Evolutionary conservation across 2,329 filamentous ascomycete genomes (phyloP).

Genomic region (Camptophora hylomeconis): DNA sequence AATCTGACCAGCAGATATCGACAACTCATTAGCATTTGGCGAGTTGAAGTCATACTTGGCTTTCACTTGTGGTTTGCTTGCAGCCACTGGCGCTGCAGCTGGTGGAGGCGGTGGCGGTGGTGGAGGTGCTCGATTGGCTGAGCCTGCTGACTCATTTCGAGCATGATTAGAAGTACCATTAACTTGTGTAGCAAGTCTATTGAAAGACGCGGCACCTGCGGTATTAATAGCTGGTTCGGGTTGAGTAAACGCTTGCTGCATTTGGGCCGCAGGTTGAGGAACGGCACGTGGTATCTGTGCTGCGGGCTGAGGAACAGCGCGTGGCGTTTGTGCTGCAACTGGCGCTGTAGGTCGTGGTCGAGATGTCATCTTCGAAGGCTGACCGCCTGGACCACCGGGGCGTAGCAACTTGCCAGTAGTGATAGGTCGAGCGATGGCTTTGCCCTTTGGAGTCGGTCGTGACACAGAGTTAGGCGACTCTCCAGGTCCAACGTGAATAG

Average conservation of each 20-base stretch:
- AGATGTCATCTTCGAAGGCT: slow-evolving; percentile 57
- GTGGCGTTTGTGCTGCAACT: slow-evolving; percentile 7
- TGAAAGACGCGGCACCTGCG: slow-evolving; percentile 21
- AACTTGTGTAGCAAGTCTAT: slow-evolving; percentile 19
- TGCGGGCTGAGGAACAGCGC: slow-evolving; percentile 25
- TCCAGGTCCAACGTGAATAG: slow-evolving; percentile 73
- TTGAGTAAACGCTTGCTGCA: too few relatives aligned
- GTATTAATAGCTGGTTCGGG: slow-evolving; percentile 21
- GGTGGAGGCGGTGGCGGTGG: slow-evolving; percentile 55
- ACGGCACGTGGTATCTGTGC: slow-evolving; percentile 20
- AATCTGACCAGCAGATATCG: slow-evolving; percentile 64
- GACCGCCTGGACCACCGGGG: slow-evolving; percentile 73
- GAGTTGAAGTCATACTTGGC: slow-evolving; percentile 87
- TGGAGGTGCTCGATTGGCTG: slow-evolving; percentile 42
- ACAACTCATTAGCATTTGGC: slow-evolving; percentile 72
- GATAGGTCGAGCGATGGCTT: slow-evolving; percentile 78
- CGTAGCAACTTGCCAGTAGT: slow-evolving; percentile 86
- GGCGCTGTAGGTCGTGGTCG: slow-evolving; percentile 26
- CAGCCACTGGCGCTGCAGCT: slow-evolving; percentile 44
- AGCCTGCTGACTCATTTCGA: slow-evolving; percentile 42
- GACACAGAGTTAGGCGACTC: slow-evolving; percentile 74
- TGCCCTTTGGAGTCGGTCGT: slow-evolving; percentile 72
- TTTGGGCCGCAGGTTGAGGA: slow-evolving; percentile 16
- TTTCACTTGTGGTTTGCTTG: slow-evolving; percentile 66
- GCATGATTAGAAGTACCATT: slow-evolving; percentile 32